Percentiles rank a stretch among this genome's conserved stretches.
phyloP scores from a whole-genome alignment of 495 filamentous ascomycete genomes.

The Xylaria scruposa region DNA sequence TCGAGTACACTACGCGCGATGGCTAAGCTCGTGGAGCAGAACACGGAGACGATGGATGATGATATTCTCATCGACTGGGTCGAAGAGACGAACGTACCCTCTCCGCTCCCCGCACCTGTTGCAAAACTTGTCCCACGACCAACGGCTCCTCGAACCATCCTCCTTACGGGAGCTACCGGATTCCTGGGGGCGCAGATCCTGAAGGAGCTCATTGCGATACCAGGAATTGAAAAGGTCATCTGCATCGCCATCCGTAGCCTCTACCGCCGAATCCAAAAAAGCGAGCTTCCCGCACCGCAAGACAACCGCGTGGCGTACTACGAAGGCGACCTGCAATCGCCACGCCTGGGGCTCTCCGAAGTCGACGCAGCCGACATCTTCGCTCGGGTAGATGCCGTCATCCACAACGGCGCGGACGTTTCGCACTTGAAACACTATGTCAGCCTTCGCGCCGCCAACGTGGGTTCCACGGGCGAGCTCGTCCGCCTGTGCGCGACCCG shows the following conservation, averaged over 20 bases:
- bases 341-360: too few species aligned
- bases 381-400: too few species aligned
- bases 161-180: slow-evolving; percentile 2
- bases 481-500: too few species aligned
- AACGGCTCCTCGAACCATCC: background rate
- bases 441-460: too few species aligned
- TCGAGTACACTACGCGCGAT: slow-evolving; percentile 39
- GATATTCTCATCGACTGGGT: slow-evolving; percentile 34
- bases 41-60: background rate
- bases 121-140: background rate
- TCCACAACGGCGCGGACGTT: too few species aligned
- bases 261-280: background rate
- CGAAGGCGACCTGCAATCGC: background rate
- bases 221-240: background rate
- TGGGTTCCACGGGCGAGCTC: too few species aligned
- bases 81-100: slow-evolving; percentile 29
- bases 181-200: background rate
- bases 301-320: background rate
- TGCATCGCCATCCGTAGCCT: background rate
- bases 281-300: background rate
- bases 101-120: background rate
- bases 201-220: background rate
- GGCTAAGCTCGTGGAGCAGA: background rate
- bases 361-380: too few species aligned
- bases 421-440: too few species aligned